Percentiles rank a stretch among this genome's conserved stretches.
Conservation (phyloP, 78 protist species). For the Planoprotostelium fungivorum region DNA sequence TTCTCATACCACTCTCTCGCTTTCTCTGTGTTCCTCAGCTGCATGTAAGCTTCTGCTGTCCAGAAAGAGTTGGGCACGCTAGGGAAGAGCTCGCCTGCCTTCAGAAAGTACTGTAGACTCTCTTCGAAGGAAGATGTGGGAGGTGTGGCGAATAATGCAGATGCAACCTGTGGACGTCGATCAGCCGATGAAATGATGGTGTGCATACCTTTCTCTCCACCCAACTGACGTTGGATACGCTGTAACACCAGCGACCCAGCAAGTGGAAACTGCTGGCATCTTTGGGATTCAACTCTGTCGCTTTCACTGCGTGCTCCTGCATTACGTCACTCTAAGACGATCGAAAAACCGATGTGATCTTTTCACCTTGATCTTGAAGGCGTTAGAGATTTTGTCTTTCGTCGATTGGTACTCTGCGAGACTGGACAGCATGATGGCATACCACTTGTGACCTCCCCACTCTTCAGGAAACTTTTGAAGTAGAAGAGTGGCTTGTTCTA, state of each 20-base stretch:
- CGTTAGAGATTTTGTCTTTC: constrained; percentile 23
- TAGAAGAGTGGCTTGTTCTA: background rate
- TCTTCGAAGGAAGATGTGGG: constrained; percentile 23
- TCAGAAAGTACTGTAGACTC: constrained; percentile 3
- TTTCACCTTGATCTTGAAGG: constrained; percentile 6
- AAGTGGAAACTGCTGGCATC: background rate
- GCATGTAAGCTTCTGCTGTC: constrained; percentile 35
- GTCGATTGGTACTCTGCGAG: constrained; percentile 10
- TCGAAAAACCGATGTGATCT: background rate
- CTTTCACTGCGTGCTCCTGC: constrained; percentile 1
- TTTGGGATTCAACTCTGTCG: constrained; percentile 10
- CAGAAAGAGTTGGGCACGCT: constrained; percentile 27
- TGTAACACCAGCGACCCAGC: constrained; percentile 16
- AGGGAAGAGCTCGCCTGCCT: background rate
- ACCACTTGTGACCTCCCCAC: constrained; percentile 15
- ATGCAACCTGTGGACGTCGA: too few relatives aligned
- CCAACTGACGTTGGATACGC: constrained; percentile 7
- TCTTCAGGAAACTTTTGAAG: background rate
- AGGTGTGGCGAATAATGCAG: constrained; percentile 9
- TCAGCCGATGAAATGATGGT: background rate
- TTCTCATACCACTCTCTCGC: constrained; percentile 38
- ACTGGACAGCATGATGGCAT: constrained; percentile 5
- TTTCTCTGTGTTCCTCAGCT: constrained; percentile 9
- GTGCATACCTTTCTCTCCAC: constrained; percentile 9
- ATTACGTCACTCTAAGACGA: background rate